Percentiles rank a stretch among this genome's conserved stretches.
These are phyloP conservation scores for Pythium brassicae DNA, from an alignment of 352 stramenopile species.

Conservation along the genomic window DNA sequence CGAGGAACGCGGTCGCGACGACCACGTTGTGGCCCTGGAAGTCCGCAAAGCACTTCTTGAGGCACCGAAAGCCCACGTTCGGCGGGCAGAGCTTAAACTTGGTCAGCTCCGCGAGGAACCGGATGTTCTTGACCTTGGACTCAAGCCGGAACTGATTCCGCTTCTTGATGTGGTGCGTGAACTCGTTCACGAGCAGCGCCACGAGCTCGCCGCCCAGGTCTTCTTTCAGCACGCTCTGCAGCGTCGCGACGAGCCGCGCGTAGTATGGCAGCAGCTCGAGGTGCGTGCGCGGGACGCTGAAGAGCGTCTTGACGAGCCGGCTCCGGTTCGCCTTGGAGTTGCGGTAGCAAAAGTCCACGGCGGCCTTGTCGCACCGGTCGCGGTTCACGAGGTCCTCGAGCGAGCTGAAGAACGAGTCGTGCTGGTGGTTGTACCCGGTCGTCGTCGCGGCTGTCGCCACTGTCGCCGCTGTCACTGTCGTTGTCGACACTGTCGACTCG, in stretches of 20 bases:
- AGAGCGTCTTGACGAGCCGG: conserved; percentile 91
- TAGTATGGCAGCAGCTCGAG: conserved; percentile 96
- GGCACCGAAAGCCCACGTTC: conserved; percentile 91
- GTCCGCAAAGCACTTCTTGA: conserved; percentile 93
- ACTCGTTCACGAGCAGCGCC: conserved; percentile 91
- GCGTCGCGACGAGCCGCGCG: conserved; percentile 89
- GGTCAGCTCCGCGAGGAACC: conserved; percentile 95
- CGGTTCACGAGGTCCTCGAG: conserved; percentile 93
- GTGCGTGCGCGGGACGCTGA: conserved; percentile 89
- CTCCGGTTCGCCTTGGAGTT: conserved; percentile 93
- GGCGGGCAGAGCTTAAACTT: conserved; percentile 96
- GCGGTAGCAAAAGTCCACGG: conserved; percentile 95
- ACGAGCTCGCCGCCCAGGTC: conserved; percentile 90
- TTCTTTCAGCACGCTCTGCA: conserved; percentile 91
- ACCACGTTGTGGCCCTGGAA: conserved; percentile 96
- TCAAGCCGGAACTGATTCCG: conserved; percentile 93
- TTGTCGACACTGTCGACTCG: conserved; percentile 11
- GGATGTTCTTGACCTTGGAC: conserved; percentile 94
- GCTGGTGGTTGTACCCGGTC: conserved; percentile 89
- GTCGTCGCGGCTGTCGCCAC: not conserved
- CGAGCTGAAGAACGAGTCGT: conserved; percentile 89
- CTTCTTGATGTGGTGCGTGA: conserved; percentile 92
- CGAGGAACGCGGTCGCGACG: conserved; percentile 94
- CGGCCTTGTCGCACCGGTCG: conserved; percentile 94
- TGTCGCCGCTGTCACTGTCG: conserved; percentile 10